Evolutionary conservation across 768 basidiomycete genomes (phyloP), one percentile per base, ranked within the genome.

Genomic region (Glaciozyma martinii): DNA sequence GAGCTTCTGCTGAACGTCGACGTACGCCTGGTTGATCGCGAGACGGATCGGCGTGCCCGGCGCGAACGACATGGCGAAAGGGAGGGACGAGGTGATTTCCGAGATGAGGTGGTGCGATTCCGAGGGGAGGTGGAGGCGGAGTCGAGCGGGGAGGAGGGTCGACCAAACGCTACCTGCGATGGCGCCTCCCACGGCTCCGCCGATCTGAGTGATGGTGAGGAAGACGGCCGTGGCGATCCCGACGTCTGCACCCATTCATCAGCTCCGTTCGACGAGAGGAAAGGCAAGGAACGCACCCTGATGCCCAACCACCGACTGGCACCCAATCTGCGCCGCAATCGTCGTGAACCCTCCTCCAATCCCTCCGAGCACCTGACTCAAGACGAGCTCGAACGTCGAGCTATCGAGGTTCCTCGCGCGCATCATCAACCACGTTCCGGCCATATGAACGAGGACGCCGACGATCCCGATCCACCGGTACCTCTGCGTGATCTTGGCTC

Each of bases 341-440:
- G 70, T 71, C 29, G 71, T 73, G 25, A 69, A 67, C 0, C 70
- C 72, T 10, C 70, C 72, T 9, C 71, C 71, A 15, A 71, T 27
- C 15, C 71, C 71, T 25, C 66, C 69, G 10, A 71, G 57, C 27
- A 73, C 40, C 56, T 74, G 73, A 37, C 63, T 66, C 33, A 67
- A 1, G 5, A 72, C 70, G 21, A 74, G 57, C 32, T 72, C 73
- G 33, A 53, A 67, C 9, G 73, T 74, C 55, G 71, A 50, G 19
- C 57, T 66, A 23, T 71, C 59, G 27, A 74, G 62, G n/a, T 66
- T 63, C 15, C 73, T 44, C 54, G 68, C 50, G 29, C 68, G 60
- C 59, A 74, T 72, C 73, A 74, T 74, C 59, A 74, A 64, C 57
- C 65, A 61, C 7, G 68, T 70, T 7, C 73, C 73, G 30, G 66